A percentile compares a stretch with the other conserved stretches of the same genome.
These are phyloP conservation scores for Phytophthora litchii DNA, from an alignment of 352 stramenopile genomes.

Conservation along the genomic window DNA sequence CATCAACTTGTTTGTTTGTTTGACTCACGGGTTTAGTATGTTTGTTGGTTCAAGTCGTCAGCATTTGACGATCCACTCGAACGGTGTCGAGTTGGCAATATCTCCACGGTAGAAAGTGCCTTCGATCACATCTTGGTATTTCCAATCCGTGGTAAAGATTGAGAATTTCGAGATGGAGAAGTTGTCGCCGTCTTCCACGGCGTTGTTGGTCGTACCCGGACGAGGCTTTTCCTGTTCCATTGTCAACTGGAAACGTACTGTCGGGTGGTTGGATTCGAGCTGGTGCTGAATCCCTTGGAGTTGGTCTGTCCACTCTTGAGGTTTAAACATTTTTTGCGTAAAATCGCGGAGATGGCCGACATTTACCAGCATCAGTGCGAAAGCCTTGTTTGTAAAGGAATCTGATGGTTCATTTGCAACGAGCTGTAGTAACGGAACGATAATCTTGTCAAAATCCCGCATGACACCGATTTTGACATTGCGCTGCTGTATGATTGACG, in stretches of 20 bases:
- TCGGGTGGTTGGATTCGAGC: constrained; percentile 37
- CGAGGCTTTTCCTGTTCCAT: constrained; percentile 36
- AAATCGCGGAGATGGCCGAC: constrained; percentile 38
- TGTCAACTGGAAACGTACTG: constrained; percentile 46
- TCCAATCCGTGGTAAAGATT: constrained; percentile 45
- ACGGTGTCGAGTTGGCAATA: constrained; percentile 32
- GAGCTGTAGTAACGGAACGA: constrained; percentile 36
- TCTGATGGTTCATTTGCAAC: constrained; percentile 31
- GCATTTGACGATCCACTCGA: constrained; percentile 37
- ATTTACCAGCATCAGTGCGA: constrained; percentile 50
- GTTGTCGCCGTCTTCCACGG: constrained; percentile 7
- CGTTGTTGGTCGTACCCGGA: constrained; percentile 17
- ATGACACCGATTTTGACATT: constrained; percentile 53
- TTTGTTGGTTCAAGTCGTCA: constrained; percentile 7
- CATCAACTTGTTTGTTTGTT: constrained; percentile 1
- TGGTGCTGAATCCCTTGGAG: constrained; percentile 22
- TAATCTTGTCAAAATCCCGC: constrained; percentile 35
- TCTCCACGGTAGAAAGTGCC: constrained; percentile 54
- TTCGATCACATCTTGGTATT: constrained; percentile 42
- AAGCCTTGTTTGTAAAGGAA: constrained; percentile 27
- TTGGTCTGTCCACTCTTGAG: constrained; percentile 35
- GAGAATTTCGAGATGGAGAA: constrained; percentile 50
- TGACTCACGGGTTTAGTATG: neutral
- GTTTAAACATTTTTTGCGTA: constrained; percentile 18
- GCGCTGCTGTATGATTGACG: constrained; percentile 39